These are phyloP conservation scores for Trametes gibbosa DNA, from an alignment of 768 basidiomycete genomes.

Conservation along the genomic window DNA sequence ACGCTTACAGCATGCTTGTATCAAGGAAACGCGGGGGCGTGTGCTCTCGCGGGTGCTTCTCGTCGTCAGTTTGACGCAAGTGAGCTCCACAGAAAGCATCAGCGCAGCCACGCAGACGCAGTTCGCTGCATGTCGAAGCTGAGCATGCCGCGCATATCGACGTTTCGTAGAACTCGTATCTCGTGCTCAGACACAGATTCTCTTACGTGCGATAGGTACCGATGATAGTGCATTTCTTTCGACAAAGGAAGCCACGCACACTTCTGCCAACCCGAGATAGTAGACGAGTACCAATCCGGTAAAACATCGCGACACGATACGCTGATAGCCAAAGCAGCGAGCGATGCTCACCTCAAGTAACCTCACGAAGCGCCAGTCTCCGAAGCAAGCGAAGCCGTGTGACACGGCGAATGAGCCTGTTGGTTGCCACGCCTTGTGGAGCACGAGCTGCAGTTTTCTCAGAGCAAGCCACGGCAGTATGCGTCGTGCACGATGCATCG, in stretches of 20 bases:
- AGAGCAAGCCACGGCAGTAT: background rate
- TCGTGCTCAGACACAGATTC: background rate
- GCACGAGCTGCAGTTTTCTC: slow-evolving; percentile 3
- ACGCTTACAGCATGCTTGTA: background rate
- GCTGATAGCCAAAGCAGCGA: too few relatives aligned
- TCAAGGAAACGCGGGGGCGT: background rate
- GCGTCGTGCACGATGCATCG: too few relatives aligned
- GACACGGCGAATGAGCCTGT: too few relatives aligned
- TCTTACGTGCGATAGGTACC: background rate
- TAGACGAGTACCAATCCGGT: background rate
- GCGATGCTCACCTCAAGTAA: background rate
- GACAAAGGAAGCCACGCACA: too few relatives aligned
- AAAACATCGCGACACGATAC: too few relatives aligned
- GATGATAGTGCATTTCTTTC: background rate
- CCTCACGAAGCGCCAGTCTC: background rate
- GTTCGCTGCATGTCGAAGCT: background rate
- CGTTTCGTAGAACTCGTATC: background rate
- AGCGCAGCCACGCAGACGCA: background rate
- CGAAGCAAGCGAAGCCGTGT: background rate
- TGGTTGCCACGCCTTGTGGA: background rate
- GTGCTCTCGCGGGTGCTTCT: background rate
- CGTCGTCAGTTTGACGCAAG: background rate
- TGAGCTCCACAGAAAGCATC: background rate
- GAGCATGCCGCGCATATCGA: background rate
- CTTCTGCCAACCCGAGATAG: background rate